Percentiles rank a stretch among this genome's conserved stretches.
Conservation (phyloP, 202 grass and related monocot species). For the Musa balbisiana region DNA sequence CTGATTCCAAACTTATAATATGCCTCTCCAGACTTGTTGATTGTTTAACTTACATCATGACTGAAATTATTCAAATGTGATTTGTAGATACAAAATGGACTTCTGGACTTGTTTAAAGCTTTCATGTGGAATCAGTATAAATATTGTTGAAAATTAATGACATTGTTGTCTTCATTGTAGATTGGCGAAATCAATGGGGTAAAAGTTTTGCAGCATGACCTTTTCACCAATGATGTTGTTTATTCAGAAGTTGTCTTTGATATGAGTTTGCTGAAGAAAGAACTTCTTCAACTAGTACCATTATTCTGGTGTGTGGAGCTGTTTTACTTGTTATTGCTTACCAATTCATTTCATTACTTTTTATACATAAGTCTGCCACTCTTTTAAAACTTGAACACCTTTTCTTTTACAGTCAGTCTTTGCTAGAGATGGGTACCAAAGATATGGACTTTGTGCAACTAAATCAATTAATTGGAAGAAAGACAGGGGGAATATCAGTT, state of each 20-base stretch:
- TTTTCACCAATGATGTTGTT: slow-evolving; percentile 95
- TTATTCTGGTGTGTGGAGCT: slow-evolving; percentile 73
- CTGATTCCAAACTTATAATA: no score
- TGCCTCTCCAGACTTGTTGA: no score
- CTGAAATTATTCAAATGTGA: no score
- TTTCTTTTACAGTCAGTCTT: slow-evolving; percentile 64
- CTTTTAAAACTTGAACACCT: slow-evolving; percentile 8
- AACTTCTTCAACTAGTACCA: slow-evolving; percentile 80
- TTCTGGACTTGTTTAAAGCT: background rate
- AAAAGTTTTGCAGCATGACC: slow-evolving; percentile 96
- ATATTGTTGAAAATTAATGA: background rate
- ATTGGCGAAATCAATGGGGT: slow-evolving; percentile 86
- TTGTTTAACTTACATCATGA: no score
- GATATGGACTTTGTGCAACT: slow-evolving; percentile 99
- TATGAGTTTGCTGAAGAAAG: slow-evolving; percentile 85
- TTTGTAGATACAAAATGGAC: background rate
- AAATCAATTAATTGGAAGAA: slow-evolving; percentile 97
- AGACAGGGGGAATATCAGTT: slow-evolving; percentile 97
- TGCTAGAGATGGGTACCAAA: slow-evolving; percentile 99
- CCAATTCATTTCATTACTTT: no score
- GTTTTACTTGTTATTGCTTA: background rate
- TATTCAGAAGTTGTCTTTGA: slow-evolving; percentile 97
- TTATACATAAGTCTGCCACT: background rate
- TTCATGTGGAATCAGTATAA: background rate
- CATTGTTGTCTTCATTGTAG: slow-evolving; percentile 26